Percentiles rank a stretch among this genome's conserved stretches.
These are phyloP conservation scores for Yamadazyma sp. DNA, from an alignment of 1,139 yeast species.

Conservation along the genomic window DNA sequence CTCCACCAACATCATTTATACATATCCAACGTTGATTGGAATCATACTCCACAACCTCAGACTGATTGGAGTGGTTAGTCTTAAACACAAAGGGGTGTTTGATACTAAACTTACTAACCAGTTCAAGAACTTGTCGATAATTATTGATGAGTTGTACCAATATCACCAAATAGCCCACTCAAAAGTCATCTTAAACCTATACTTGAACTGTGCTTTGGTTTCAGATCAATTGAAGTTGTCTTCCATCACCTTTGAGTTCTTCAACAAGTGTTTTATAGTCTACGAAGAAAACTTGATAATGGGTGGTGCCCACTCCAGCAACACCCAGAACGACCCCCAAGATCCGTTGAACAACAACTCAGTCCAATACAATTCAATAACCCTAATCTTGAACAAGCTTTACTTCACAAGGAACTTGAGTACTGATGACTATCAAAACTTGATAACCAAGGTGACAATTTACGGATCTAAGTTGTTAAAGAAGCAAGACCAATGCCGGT, in stretches of 20 bases:
- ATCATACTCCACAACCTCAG: constrained; percentile 61
- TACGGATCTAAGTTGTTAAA: constrained; percentile 87
- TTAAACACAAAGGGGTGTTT: constrained; percentile 18
- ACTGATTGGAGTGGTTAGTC: constrained; percentile 36
- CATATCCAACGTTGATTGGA: constrained; percentile 75
- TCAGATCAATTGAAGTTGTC: constrained; percentile 71
- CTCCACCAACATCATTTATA: constrained; percentile 54
- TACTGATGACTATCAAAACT: constrained; percentile 68
- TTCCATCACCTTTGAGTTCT: constrained; percentile 77
- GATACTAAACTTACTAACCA: constrained; percentile 41
- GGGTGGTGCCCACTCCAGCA: constrained; percentile 12
- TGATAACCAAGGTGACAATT: constrained; percentile 81
- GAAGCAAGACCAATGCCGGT: constrained; percentile 92
- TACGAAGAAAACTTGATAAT: constrained; percentile 70
- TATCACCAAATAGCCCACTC: constrained; percentile 47
- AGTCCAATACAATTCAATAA: constrained; percentile 37
- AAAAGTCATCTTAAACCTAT: constrained; percentile 50
- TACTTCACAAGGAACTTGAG: constrained; percentile 57
- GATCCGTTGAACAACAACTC: constrained; percentile 41
- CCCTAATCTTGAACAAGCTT: constrained; percentile 60
- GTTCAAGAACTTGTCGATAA: constrained; percentile 73
- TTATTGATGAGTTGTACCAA: constrained; percentile 66
- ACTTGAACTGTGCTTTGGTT: constrained; percentile 58
- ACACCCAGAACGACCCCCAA: constrained; percentile 27
- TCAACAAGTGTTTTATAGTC: constrained; percentile 81